These are phyloP conservation scores for Euryodendron excelsum DNA, from an alignment of 148 eudicot genomes.

Conservation along the genomic window DNA sequence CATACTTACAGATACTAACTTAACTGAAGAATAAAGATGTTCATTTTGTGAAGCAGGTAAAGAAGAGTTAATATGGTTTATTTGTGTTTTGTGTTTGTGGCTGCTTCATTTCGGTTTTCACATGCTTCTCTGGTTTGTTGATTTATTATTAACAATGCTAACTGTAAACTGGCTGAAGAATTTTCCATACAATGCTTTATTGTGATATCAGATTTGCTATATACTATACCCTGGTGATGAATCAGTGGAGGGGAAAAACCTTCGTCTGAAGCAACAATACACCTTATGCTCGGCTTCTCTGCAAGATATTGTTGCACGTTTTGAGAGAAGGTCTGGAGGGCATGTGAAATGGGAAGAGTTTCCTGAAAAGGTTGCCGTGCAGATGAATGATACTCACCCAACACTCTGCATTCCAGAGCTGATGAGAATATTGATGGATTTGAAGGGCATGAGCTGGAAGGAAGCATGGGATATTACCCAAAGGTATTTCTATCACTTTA, in stretches of 20 bases:
- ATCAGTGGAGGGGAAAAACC: conserved; percentile 76
- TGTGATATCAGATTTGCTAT: conserved; percentile 71
- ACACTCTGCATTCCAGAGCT: conserved; percentile 96
- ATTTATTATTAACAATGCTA: neutral
- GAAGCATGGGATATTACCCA: conserved; percentile 85
- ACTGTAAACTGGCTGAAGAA: neutral
- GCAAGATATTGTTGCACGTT: conserved; percentile 85
- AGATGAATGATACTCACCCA: conserved; percentile 99
- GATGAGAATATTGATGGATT: conserved; percentile 81
- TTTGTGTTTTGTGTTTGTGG: neutral
- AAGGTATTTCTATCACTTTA: conserved; percentile 41
- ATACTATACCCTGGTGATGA: conserved; percentile 91
- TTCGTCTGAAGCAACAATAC: conserved; percentile 92
- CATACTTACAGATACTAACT: neutral
- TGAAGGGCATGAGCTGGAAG: conserved; percentile 83
- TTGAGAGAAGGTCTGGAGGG: conserved; percentile 80
- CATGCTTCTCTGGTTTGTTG: neutral
- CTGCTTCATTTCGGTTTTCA: neutral
- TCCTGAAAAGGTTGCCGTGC: conserved; percentile 92
- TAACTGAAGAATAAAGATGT: neutral
- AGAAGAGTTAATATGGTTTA: neutral
- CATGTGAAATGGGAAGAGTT: conserved; percentile 70
- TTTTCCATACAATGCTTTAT: conserved; percentile 2
- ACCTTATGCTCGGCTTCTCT: conserved; percentile 96
- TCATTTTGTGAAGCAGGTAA: neutral